Evolutionary conservation across 1,284 basidiomycete genomes (phyloP).

Genomic region (Apiotrichum siamense): DNA sequence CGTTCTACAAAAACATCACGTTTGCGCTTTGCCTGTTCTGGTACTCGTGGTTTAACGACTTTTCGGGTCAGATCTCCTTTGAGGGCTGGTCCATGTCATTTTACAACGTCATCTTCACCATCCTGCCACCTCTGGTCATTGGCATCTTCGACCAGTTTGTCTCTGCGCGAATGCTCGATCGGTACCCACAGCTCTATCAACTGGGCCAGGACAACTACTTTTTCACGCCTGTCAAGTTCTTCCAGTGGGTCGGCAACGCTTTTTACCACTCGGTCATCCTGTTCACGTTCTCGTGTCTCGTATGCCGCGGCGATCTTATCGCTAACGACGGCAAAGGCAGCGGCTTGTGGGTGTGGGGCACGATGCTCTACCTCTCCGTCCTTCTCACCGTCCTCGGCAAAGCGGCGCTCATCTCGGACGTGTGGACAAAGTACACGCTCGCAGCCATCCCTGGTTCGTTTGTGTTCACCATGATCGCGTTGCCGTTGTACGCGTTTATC

Average conservation of each 20-base stretch:
- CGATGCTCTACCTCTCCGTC: constrained; percentile 84
- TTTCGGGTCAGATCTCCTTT: constrained; percentile 95
- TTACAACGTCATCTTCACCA: constrained; percentile 89
- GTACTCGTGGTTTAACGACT: constrained; percentile 98
- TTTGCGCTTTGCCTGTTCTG: constrained; percentile 98
- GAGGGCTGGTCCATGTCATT: constrained; percentile 97
- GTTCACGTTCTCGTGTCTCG: constrained; percentile 78
- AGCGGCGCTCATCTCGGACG: constrained; percentile 90
- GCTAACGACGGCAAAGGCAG: constrained; percentile 71
- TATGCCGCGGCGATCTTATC: constrained; percentile 88
- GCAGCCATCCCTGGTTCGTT: constrained; percentile 96
- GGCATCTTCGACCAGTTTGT: constrained; percentile 98
- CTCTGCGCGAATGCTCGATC: constrained; percentile 88
- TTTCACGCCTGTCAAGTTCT: constrained; percentile 86
- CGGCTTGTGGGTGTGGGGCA: constrained; percentile 98
- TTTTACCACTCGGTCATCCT: constrained; percentile 84
- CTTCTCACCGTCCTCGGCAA: constrained; percentile 94
- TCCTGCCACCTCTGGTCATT: constrained; percentile 93
- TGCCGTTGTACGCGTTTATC: constrained; percentile 83
- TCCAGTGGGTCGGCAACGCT: constrained; percentile 92
- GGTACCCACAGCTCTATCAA: constrained; percentile 93
- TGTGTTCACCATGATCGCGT: constrained; percentile 84
- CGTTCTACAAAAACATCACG: constrained; percentile 95
- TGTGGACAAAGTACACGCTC: constrained; percentile 99
- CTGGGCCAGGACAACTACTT: constrained; percentile 87